Conservation (phyloP, 495 filamentous ascomycete genomes). For the Beverwykella pulmonaria region DNA sequence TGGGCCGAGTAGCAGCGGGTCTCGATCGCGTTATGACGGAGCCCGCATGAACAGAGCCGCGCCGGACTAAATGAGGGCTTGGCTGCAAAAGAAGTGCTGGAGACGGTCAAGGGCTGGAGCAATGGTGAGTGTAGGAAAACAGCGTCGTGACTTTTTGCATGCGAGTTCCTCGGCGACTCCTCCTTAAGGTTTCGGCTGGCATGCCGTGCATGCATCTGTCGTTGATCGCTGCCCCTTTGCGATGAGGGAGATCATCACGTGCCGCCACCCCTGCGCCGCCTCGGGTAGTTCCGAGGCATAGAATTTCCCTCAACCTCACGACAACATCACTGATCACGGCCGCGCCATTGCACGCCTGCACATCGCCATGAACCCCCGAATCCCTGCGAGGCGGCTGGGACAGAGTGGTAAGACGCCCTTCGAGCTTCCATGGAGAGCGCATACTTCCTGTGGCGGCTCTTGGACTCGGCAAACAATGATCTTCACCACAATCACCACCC, state of each 20-base stretch:
- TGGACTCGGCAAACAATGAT: too few relatives aligned
- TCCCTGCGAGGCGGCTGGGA: conserved; percentile 27
- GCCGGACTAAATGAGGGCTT: neutral
- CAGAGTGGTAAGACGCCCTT: conserved; percentile 20
- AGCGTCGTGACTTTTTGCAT: neutral
- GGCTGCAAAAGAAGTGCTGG: neutral
- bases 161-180: neutral
- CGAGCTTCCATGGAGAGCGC: too few relatives aligned
- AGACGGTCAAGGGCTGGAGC: neutral
- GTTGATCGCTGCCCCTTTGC: neutral
- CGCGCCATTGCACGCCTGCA: conserved; percentile 18
- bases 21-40: neutral
- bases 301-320: conserved; percentile 23
- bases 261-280: neutral
- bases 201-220: neutral
- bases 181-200: neutral
- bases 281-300: conserved; percentile 20
- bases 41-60: neutral
- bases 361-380: conserved; percentile 35
- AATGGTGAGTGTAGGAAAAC: too few relatives aligned
- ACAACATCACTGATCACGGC: neutral
- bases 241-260: conserved; percentile 10
- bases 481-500: too few relatives aligned
- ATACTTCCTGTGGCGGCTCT: neutral
- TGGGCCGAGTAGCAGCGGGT: neutral